phyloP scores from a whole-genome alignment of 2,329 filamentous ascomycete species.

The Lecanicillium sp. region DNA sequence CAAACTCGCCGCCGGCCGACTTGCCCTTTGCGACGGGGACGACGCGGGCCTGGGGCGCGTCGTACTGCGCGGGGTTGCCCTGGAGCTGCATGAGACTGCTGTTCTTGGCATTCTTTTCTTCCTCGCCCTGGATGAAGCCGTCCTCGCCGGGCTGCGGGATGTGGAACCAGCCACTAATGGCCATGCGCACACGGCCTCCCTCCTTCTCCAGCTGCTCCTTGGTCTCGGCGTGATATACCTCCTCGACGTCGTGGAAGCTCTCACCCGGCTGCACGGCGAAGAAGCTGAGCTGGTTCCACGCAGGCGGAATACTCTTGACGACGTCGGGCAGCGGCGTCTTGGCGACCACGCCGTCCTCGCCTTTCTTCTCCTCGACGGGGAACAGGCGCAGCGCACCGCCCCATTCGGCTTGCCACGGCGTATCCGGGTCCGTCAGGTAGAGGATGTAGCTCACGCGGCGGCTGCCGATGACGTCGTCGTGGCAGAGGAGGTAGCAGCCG shows the following conservation, averaged over 20 bases:
- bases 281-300: constrained; percentile 97
- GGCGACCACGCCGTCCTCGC: constrained; percentile 64
- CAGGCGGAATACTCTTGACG: constrained; percentile 79
- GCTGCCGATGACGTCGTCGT: constrained; percentile 98
- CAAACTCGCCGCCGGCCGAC: constrained; percentile 50
- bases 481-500: constrained; percentile 89
- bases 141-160: constrained; percentile 94
- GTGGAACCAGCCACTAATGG: constrained; percentile 98
- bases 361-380: constrained; percentile 57
- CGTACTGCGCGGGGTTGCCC: constrained; percentile 84
- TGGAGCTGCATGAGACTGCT: constrained; percentile 91
- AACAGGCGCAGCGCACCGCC: constrained; percentile 87
- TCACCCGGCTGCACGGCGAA: constrained; percentile 97
- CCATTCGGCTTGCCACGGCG: constrained; percentile 85
- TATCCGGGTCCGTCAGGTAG: constrained; percentile 89
- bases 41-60: constrained; percentile 63
- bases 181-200: constrained; percentile 82
- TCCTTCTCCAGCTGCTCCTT: constrained; percentile 58
- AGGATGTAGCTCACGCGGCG: constrained; percentile 94
- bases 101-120: constrained; percentile 81
- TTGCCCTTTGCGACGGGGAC: constrained; percentile 37
- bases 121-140: constrained; percentile 79
- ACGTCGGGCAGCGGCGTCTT: constrained; percentile 75
- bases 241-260: constrained; percentile 98
- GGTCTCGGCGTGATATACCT: constrained; percentile 72